A percentile compares a stretch with the other conserved stretches of the same genome.
Evolutionary conservation across 805 yeast species (phyloP).

Genomic region (Candida sakaeoensis): DNA sequence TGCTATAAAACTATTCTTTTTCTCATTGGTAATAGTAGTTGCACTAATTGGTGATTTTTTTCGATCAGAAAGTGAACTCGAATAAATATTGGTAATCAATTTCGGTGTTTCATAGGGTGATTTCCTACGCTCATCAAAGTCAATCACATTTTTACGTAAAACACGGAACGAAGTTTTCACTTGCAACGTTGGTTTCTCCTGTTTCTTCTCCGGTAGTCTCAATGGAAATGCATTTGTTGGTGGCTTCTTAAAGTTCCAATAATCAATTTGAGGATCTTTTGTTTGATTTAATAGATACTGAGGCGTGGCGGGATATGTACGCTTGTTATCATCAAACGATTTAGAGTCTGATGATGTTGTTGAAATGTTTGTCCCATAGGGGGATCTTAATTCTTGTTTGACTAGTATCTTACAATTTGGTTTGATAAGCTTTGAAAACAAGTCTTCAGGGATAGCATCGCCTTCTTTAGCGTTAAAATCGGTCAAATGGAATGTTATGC

Average conservation of each 20-base stretch:
- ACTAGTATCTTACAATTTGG: constrained; percentile 33
- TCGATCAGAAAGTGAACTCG: constrained; percentile 27
- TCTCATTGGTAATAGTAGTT: constrained; percentile 28
- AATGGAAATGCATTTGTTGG: constrained; percentile 8
- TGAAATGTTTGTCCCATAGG: constrained; percentile 31
- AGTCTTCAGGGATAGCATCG: constrained; percentile 48
- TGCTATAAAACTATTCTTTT: constrained; percentile 50
- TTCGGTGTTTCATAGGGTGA: constrained; percentile 63
- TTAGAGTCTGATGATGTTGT: constrained; percentile 54
- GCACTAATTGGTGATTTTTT: constrained; percentile 33
- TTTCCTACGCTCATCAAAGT: constrained; percentile 73
- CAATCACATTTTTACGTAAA: constrained; percentile 67
- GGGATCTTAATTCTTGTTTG: constrained; percentile 30
- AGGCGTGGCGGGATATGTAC: constrained; percentile 60
- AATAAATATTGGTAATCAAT: constrained; percentile 30
- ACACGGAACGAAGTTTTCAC: constrained; percentile 52
- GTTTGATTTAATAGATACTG: constrained; percentile 52
- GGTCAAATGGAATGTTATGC: constrained; percentile 53
- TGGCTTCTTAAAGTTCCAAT: constrained; percentile 47
- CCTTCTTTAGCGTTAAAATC: constrained; percentile 65
- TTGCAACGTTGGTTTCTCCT: constrained; percentile 6
- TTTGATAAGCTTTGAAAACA: constrained; percentile 35
- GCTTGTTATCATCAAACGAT: constrained; percentile 37
- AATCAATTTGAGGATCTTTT: constrained; percentile 44
- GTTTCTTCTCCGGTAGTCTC: constrained; percentile 13